Percentiles rank a stretch among this genome's conserved stretches.
Evolutionary conservation across 1,284 basidiomycete genomes (phyloP).

Genomic region (Pterula multifida): DNA sequence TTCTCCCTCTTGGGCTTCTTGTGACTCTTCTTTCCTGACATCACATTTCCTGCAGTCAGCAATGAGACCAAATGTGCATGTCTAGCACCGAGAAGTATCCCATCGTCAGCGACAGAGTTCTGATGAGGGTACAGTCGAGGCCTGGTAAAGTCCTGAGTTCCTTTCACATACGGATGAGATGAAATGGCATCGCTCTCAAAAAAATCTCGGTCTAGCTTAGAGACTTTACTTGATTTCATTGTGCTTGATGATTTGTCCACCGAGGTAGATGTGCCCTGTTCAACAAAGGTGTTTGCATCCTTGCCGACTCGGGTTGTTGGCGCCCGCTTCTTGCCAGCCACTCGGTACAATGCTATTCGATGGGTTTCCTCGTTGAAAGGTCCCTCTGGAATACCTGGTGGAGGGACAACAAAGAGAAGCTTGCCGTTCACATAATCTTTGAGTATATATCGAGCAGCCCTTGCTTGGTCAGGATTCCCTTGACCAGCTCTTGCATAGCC

Average conservation of each 20-base stretch:
- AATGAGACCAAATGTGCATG: constrained; percentile 34
- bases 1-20: constrained; percentile 80
- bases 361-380: constrained; percentile 75
- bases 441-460: constrained; percentile 84
- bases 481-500: constrained; percentile 91
- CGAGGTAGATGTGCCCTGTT: constrained; percentile 12
- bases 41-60: constrained; percentile 29
- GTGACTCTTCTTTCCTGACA: constrained; percentile 74
- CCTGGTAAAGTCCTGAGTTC: constrained; percentile 54
- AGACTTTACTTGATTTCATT: constrained; percentile 36
- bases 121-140: constrained; percentile 70
- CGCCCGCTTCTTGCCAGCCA: constrained; percentile 69
- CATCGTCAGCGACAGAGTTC: constrained; percentile 66
- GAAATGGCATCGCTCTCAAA: constrained; percentile 49
- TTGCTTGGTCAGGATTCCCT: constrained; percentile 95
- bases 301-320: constrained; percentile 78
- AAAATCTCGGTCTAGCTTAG: constrained; percentile 75
- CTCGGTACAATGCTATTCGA: constrained; percentile 45
- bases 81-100: constrained; percentile 41
- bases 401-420: constrained; percentile 83
- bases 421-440: constrained; percentile 98
- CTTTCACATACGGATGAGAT: constrained; percentile 45
- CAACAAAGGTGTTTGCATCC: constrained; percentile 72
- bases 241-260: constrained; percentile 19
- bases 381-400: constrained; percentile 58